Conservation (phyloP, 306 rosid genomes). For the Fragaria nilgerrensis region DNA sequence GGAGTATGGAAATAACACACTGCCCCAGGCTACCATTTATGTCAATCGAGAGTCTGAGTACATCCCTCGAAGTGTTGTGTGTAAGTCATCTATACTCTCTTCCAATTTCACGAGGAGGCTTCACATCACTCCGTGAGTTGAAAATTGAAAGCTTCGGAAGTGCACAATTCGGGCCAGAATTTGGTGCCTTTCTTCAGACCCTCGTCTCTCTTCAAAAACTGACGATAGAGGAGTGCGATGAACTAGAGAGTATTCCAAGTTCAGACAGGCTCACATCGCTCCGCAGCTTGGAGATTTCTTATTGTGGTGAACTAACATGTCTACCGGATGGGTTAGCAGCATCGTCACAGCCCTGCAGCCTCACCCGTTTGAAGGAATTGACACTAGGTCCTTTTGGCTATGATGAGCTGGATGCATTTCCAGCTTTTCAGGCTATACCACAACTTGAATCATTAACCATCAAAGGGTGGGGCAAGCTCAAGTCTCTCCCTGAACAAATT, state of each 20-base stretch:
- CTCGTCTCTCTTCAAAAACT: background rate
- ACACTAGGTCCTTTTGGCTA: background rate
- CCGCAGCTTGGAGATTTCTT: background rate
- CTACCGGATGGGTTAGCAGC: background rate
- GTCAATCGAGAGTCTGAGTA: background rate
- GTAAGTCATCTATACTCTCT: background rate
- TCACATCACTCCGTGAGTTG: background rate
- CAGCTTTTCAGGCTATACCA: background rate
- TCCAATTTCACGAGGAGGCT: background rate
- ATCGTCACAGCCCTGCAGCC: background rate
- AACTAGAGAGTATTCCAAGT: background rate
- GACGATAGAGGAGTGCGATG: rapidly evolving
- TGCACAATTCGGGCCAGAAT: background rate
- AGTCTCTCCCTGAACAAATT: slow-evolving; percentile 1
- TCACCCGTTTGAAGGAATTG: background rate
- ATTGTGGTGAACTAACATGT: background rate
- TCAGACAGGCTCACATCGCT: background rate
- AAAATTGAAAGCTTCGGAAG: rapidly evolving
- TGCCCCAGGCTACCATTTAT: background rate
- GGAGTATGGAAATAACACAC: background rate
- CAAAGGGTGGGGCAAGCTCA: background rate
- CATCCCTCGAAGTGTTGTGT: background rate
- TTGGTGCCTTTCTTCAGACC: background rate
- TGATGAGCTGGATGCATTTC: background rate
- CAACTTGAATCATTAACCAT: background rate